Percentiles rank a stretch among this genome's conserved stretches.
These are phyloP conservation scores for Talaromyces sp. DNA, from an alignment of 2,329 filamentous ascomycete genomes.

Conservation along the genomic window DNA sequence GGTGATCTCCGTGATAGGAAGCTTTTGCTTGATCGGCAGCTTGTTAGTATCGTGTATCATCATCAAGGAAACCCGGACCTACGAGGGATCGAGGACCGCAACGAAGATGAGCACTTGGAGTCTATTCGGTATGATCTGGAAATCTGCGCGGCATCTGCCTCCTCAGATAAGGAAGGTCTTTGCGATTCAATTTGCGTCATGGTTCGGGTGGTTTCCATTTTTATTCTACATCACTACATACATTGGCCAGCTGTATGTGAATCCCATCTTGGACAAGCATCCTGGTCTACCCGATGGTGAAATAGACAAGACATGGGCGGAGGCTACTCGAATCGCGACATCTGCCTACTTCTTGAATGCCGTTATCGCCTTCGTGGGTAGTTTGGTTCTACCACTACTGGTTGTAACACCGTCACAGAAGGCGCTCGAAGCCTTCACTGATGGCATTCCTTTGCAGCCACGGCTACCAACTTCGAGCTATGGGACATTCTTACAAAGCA, in stretches of 20 bases:
- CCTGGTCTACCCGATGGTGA: constrained; percentile 74
- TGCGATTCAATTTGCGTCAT: constrained; percentile 76
- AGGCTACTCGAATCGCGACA: constrained; percentile 79
- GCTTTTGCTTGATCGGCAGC: constrained; percentile 66
- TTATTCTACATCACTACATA: constrained; percentile 93
- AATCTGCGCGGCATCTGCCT: constrained; percentile 56
- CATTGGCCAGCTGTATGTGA: constrained; percentile 86
- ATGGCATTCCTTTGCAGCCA: neutral
- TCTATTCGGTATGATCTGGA: constrained; percentile 2
- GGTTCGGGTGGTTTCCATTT: constrained; percentile 94
- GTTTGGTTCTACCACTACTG: constrained; percentile 79
- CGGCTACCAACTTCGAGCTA: neutral
- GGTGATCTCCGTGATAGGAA: constrained; percentile 81
- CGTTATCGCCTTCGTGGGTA: constrained; percentile 74
- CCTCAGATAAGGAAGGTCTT: constrained; percentile 80
- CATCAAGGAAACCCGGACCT: constrained; percentile 76
- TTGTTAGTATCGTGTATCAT: constrained; percentile 65
- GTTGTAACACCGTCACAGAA: constrained; percentile 70
- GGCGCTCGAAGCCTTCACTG: constrained; percentile 7
- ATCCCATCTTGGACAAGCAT: constrained; percentile 72
- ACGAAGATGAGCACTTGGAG: neutral
- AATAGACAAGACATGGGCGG: constrained; percentile 74
- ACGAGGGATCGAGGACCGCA: constrained; percentile 59
- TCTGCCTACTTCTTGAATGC: constrained; percentile 87
- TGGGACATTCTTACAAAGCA: neutral